These are phyloP conservation scores for Fusarium burgessii DNA, from an alignment of 2,329 filamentous ascomycete genomes.

Conservation along the genomic window DNA sequence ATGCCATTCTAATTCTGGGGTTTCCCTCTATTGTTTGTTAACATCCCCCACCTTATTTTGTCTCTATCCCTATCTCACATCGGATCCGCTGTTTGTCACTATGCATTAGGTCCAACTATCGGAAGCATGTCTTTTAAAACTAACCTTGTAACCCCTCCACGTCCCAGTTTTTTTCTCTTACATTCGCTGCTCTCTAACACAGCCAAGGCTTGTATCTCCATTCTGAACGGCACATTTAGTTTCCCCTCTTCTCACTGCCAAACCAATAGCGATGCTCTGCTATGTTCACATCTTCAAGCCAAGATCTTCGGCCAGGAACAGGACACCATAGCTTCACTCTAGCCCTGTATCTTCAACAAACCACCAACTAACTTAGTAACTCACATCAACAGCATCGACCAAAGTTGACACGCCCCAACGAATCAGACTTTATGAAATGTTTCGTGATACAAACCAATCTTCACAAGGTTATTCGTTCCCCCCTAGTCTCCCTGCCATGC, in stretches of 20 bases:
- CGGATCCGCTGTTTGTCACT: slow-evolving; percentile 29
- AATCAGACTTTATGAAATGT: slow-evolving; percentile 6
- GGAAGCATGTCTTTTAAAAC: neutral
- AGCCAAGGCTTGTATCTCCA: neutral
- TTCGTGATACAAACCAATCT: slow-evolving; percentile 14
- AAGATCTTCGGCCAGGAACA: slow-evolving; percentile 20
- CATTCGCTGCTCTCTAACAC: neutral
- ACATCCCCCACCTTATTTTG: neutral
- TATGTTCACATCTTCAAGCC: neutral
- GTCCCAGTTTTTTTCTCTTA: slow-evolving; percentile 9
- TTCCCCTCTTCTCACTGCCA: neutral
- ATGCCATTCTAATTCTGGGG: neutral
- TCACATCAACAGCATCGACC: neutral
- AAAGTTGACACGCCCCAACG: neutral
- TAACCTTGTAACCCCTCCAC: slow-evolving; percentile 15
- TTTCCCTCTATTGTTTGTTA: slow-evolving; percentile 15
- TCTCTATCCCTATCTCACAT: neutral
- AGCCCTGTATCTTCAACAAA: neutral
- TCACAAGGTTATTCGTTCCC: slow-evolving; percentile 7
- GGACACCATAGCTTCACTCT: neutral
- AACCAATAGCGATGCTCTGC: neutral
- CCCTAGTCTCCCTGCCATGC: neutral
- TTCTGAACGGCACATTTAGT: neutral
- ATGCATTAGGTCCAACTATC: slow-evolving; percentile 9
- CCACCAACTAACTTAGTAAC: neutral